Conservation (phyloP, 202 grass and related monocot genomes). For the Dendrocalamus latiflorus region DNA sequence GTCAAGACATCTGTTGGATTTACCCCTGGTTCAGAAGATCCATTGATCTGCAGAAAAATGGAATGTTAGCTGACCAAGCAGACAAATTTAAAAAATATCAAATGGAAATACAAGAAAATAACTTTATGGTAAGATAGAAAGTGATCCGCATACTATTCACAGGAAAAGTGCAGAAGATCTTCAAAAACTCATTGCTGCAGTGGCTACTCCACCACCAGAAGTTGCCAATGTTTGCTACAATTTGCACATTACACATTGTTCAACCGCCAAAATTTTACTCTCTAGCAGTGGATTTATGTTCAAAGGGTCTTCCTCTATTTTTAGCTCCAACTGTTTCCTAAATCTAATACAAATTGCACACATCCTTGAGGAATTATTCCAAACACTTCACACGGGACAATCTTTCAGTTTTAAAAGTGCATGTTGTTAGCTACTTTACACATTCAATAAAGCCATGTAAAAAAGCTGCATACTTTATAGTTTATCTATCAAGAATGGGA, state of each 20-base stretch:
- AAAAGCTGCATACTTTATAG: constrained; percentile 9
- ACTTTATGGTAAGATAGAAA: neutral
- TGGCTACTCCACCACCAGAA: neutral
- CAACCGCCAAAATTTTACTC: neutral
- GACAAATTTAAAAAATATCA: constrained; percentile 9
- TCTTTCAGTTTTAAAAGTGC: neutral
- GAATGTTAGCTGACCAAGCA: neutral
- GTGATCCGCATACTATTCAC: neutral
- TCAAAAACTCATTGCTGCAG: neutral
- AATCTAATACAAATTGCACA: constrained; percentile 6
- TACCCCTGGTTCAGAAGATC: constrained; percentile 11
- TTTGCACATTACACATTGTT: neutral
- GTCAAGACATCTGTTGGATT: constrained; percentile 50
- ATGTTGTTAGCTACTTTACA: neutral
- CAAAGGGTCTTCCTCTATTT: neutral
- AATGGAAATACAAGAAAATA: constrained; percentile 8
- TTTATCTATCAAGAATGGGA: neutral
- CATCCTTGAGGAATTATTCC: neutral
- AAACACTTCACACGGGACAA: neutral
- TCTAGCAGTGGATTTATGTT: neutral
- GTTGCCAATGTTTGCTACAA: neutral
- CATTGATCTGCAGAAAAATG: constrained; percentile 21
- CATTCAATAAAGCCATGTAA: neutral
- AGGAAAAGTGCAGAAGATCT: neutral
- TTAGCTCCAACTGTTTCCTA: neutral